Evolutionary conservation across 345 rosid species (phyloP), one percentile per base, ranked within the genome.

Genomic region (Eutrema yunnanense): DNA sequence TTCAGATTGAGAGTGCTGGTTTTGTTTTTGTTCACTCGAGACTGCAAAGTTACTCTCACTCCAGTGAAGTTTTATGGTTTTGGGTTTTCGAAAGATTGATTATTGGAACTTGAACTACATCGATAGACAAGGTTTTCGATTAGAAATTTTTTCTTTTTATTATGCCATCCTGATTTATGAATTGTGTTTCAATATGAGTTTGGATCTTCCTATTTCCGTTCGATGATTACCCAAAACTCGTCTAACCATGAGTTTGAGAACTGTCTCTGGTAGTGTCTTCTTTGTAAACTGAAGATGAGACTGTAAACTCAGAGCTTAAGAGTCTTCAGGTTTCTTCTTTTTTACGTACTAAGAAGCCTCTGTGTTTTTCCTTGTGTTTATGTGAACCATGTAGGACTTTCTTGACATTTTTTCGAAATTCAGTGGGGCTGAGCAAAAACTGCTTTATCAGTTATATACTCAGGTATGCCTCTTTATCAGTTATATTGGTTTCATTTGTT

Each of bases 361-460:
- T 63, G 3, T 62, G 27, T 10, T 2, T 29, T 9, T 6, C 13
- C 0, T 9, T 51, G 5, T 22, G 34, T 67, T 8, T 1, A n/a
- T 75, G 6, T 49, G 49, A 69, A 38, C 8, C 26, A 2, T 65
- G 6, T 19, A 88, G 93, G 90, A 85, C 12, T 83, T 88, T 58
- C 29, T 59, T 46, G 80, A 79, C 32, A 85, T 80, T 49, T 87
- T 88, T 67, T 78, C 85, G 5, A 71, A 65, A n/a, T 90, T 88
- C 65, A 80, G 74, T 75, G 49, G 10, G 7, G 57, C 67, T 27
- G 85, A 90, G 79, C 88, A 78, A 79, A 74, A 77, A 65, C n/a
- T 55, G 62, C 87, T 90, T 22, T 85, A 79, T 65, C 72, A 74
- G 65, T 51, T 87, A 6, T 86, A 80, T 55, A 73, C 86, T 62